phyloP scores from a whole-genome alignment of 306 rosid species.

The Cucurbita pepo region DNA sequence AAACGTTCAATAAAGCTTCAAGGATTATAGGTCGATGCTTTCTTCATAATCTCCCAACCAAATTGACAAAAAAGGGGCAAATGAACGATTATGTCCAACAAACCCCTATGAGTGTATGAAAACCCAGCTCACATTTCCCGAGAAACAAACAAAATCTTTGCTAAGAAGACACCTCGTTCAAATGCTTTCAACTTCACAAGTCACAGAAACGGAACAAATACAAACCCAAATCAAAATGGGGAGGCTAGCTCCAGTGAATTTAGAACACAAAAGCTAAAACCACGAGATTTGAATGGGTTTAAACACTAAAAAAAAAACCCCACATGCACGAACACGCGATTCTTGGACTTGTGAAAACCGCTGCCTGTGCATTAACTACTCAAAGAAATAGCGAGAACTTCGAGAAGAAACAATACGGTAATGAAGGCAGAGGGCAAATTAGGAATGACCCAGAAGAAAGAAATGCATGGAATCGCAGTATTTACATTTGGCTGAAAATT shows the following conservation, averaged over 20 bases:
- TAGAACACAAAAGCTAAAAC: background rate
- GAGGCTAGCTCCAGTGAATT: background rate
- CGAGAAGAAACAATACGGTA: background rate
- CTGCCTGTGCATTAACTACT: background rate
- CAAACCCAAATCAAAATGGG: background rate
- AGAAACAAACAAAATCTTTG: background rate
- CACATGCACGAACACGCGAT: background rate
- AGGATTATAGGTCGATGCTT: too few relatives aligned
- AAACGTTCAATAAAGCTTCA: background rate
- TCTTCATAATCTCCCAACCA: background rate
- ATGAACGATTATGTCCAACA: background rate
- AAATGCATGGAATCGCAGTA: background rate
- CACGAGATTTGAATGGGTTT: background rate
- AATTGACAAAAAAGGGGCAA: background rate
- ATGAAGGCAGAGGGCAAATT: background rate
- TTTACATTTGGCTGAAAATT: background rate
- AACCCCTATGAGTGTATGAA: background rate
- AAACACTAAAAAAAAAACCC: background rate
- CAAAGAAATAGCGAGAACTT: background rate
- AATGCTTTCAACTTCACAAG: background rate
- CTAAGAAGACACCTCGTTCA: background rate
- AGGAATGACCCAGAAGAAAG: background rate
- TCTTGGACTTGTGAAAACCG: background rate
- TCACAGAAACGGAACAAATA: background rate
- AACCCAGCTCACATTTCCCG: background rate